Percentiles rank a stretch among this genome's conserved stretches.
These are phyloP conservation scores for Rasamsonia emersonii DNA, from an alignment of 2,329 filamentous ascomycete species.

Conservation along the genomic window DNA sequence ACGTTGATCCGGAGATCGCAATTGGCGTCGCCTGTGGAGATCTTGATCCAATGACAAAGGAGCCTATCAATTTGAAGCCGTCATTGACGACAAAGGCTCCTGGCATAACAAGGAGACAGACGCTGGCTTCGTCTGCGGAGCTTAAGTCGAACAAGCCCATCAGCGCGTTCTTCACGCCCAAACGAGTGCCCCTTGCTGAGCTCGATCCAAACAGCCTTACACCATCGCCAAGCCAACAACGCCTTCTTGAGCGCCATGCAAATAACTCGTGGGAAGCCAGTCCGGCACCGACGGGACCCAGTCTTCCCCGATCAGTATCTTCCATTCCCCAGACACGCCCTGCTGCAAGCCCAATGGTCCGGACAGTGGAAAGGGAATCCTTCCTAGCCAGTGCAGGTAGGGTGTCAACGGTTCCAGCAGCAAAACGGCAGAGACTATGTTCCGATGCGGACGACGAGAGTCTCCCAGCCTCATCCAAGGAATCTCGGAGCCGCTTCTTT, in stretches of 20 bases:
- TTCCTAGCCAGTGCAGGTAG: conserved; percentile 31
- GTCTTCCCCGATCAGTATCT: conserved; percentile 25
- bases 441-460: conserved; percentile 35
- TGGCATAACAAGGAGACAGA: conserved; percentile 30
- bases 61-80: conserved; percentile 42
- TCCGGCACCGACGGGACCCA: conserved; percentile 34
- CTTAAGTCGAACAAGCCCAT: conserved; percentile 55
- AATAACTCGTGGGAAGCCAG: conserved; percentile 48
- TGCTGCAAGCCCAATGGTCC: conserved; percentile 34
- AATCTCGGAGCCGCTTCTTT: conserved; percentile 43
- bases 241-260: conserved; percentile 46
- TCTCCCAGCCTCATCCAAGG: conserved; percentile 18
- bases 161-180: conserved; percentile 56
- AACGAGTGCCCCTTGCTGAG: conserved; percentile 56
- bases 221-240: conserved; percentile 56
- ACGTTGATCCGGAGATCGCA: conserved; percentile 62
- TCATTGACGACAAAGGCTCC: conserved; percentile 23
- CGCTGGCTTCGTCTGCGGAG: conserved; percentile 38
- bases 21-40: conserved; percentile 70
- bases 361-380: conserved; percentile 30
- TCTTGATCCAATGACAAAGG: conserved; percentile 82
- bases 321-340: conserved; percentile 26
- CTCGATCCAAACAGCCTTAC: conserved; percentile 60
- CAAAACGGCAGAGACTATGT: conserved; percentile 45
- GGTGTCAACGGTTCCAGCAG: conserved; percentile 37